Conservation (phyloP, 108 stramenopile genomes). For the Mayamaea pseudoterrestris region DNA sequence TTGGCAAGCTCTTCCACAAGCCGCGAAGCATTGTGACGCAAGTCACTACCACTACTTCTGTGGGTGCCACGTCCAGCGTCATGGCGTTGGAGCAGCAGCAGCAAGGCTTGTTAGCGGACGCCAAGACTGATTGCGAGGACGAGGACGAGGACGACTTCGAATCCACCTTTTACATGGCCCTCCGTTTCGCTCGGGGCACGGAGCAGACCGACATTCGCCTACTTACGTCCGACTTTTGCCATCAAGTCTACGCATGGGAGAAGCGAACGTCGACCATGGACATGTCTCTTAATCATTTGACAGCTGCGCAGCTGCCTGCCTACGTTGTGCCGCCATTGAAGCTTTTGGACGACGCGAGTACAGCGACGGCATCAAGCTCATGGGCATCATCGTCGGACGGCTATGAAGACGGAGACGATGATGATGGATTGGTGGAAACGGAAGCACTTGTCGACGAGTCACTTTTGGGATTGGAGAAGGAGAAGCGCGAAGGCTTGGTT, state of each 20-base stretch:
- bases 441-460: no score
- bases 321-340: slow-evolving; percentile 14
- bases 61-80: no score
- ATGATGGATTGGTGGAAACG: no score
- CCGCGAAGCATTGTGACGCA: slow-evolving; percentile 16
- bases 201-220: slow-evolving; percentile 39
- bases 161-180: slow-evolving; percentile 47
- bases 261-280: slow-evolving; percentile 56
- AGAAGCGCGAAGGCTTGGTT: no score
- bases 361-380: no score
- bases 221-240: slow-evolving; percentile 37
- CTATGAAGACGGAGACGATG: no score
- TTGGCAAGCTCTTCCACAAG: slow-evolving; percentile 47
- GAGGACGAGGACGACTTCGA: slow-evolving; percentile 9
- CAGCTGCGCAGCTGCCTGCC: slow-evolving; percentile 31
- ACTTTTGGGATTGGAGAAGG: no score
- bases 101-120: slow-evolving; percentile 1
- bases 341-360: no score
- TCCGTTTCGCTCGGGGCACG: slow-evolving; percentile 41
- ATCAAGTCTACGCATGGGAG: slow-evolving; percentile 58
- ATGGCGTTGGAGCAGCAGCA: no score
- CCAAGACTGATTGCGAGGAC: neutral
- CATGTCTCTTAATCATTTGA: slow-evolving; percentile 31
- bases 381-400: no score
- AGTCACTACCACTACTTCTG: slow-evolving; percentile 18